Conservation (phyloP, 2,329 filamentous ascomycete genomes). For the Cercospora sesami region DNA sequence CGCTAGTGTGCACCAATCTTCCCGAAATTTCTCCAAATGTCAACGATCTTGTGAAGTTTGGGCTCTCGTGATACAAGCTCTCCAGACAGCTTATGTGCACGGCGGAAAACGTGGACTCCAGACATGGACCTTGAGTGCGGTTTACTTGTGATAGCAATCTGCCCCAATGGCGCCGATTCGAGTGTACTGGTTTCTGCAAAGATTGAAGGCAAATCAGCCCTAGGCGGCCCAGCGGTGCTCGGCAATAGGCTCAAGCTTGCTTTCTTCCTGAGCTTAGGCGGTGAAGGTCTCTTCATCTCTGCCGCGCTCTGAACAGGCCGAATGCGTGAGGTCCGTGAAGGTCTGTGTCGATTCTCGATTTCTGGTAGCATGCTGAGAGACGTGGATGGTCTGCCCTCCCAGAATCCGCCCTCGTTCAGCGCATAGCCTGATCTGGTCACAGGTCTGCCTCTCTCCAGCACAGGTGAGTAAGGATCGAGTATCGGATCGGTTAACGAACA, state of each 20-base stretch:
- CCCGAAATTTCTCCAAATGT: conserved; percentile 6
- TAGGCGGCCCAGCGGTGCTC: background rate
- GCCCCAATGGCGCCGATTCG: background rate
- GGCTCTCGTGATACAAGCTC: background rate
- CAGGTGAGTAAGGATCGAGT: background rate
- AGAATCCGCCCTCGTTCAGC: background rate
- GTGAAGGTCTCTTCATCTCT: background rate
- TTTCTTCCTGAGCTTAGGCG: background rate
- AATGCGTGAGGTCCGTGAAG: background rate
- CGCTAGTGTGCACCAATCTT: background rate
- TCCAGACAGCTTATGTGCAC: background rate
- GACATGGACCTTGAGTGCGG: background rate
- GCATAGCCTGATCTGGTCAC: conserved; percentile 2
- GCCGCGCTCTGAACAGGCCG: background rate
- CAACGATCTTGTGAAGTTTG: background rate
- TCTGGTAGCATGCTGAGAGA: conserved; percentile 1
- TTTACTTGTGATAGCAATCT: background rate
- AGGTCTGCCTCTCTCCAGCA: conserved; percentile 3
- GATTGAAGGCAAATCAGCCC: background rate
- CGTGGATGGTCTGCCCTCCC: background rate
- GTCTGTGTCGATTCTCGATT: background rate
- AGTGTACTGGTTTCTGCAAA: background rate
- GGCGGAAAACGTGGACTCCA: background rate
- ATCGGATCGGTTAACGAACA: background rate
- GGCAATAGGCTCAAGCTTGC: conserved; percentile 1